phyloP scores from a whole-genome alignment of 176 grass and related monocot genomes.

The Saccharum spontaneum region DNA sequence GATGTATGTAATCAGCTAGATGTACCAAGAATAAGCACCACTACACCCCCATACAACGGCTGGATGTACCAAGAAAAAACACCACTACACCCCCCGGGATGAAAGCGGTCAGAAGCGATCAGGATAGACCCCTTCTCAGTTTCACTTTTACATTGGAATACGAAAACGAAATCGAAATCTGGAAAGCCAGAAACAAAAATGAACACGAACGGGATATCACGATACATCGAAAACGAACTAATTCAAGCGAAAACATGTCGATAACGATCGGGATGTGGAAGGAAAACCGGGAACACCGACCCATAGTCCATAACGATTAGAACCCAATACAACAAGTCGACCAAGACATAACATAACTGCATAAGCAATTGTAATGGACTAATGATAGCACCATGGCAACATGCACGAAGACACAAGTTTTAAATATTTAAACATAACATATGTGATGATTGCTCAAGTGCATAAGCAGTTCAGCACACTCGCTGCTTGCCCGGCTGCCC shows the following conservation, averaged over 20 bases:
- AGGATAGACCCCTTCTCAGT: background rate
- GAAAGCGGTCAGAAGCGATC: background rate
- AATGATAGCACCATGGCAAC: too few species aligned
- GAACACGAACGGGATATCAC: background rate
- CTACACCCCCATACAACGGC: too few species aligned
- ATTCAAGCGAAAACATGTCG: background rate
- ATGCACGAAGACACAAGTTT: too few species aligned
- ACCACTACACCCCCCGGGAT: background rate
- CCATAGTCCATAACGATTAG: background rate
- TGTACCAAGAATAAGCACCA: too few species aligned
- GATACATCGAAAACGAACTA: background rate
- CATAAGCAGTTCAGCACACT: constrained; percentile 1
- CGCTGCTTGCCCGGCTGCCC: background rate
- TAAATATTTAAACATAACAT: too few species aligned
- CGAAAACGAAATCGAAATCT: background rate
- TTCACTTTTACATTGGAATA: constrained; percentile 5
- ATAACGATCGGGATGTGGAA: background rate
- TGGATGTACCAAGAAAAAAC: background rate
- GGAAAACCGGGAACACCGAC: background rate
- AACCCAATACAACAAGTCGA: background rate
- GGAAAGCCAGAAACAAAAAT: background rate
- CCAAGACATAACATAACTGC: constrained; percentile 5
- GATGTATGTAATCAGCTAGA: too few species aligned
- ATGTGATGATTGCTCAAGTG: background rate
- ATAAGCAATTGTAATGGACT: background rate